Conservation (phyloP, 192 early-diverging fungal genomes). For the Chytriomyces sp. region DNA sequence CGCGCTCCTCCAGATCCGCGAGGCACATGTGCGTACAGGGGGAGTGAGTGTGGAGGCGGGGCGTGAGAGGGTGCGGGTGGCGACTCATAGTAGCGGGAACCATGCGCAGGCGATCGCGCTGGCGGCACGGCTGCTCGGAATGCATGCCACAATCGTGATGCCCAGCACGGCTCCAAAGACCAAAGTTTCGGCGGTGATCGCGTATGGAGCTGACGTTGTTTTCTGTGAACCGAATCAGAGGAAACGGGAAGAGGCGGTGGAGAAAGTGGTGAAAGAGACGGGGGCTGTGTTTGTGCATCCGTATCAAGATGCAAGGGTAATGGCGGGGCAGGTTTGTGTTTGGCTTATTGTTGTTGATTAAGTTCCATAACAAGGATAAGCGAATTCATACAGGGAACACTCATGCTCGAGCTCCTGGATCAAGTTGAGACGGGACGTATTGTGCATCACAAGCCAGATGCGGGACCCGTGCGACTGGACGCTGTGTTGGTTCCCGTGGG, state of each 20-base stretch:
- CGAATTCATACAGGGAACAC: too few relatives aligned
- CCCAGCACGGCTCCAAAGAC: slow-evolving; percentile 47
- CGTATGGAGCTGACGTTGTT: slow-evolving; percentile 54
- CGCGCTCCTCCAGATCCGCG: slow-evolving; percentile 38
- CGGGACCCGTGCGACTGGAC: slow-evolving; percentile 48
- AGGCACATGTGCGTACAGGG: neutral
- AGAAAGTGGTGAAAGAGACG: slow-evolving; percentile 35
- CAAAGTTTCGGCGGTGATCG: slow-evolving; percentile 50
- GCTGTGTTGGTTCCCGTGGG: slow-evolving; percentile 57
- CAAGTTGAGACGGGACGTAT: slow-evolving; percentile 36
- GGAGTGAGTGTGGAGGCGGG: too few relatives aligned
- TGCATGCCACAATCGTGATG: slow-evolving; percentile 56
- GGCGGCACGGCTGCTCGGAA: slow-evolving; percentile 46
- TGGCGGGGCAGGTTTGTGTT: slow-evolving; percentile 63
- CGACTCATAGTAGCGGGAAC: slow-evolving; percentile 7
- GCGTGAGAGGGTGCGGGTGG: slow-evolving; percentile 51
- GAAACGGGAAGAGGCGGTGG: slow-evolving; percentile 43
- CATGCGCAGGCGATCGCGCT: slow-evolving; percentile 56
- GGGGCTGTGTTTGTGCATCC: slow-evolving; percentile 58
- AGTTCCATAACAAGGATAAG: too few relatives aligned
- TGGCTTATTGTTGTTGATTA: too few relatives aligned
- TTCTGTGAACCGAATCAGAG: slow-evolving; percentile 48
- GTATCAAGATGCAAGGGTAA: slow-evolving; percentile 52
- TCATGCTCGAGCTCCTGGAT: slow-evolving; percentile 51
- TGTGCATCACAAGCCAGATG: neutral